Conservation (phyloP, 805 yeast species). For the Yarrowia osloensis region DNA sequence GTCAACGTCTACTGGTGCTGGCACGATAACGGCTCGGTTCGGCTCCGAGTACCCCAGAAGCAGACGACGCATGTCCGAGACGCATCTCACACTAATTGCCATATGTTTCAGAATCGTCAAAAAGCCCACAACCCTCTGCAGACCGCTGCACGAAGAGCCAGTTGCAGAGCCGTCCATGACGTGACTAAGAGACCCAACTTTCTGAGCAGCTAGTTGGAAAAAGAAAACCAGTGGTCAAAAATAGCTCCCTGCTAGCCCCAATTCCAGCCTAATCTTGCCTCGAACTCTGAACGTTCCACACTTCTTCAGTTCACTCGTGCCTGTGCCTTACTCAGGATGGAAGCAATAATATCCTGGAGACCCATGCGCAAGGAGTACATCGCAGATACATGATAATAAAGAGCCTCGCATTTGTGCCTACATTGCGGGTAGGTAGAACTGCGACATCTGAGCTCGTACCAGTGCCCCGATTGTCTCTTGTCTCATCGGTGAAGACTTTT, state of each 20-base stretch:
- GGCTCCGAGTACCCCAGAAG: not conserved
- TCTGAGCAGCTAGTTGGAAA: no score
- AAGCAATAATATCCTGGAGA: not conserved
- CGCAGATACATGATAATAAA: not conserved
- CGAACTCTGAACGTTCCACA: no score
- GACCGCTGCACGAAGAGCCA: not conserved
- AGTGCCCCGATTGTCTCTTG: no score
- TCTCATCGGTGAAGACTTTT: not conserved
- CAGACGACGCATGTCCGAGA: not conserved
- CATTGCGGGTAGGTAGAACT: not conserved
- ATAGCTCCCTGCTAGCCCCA: no score
- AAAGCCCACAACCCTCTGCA: not conserved
- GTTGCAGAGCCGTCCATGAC: no score
- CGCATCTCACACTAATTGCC: not conserved
- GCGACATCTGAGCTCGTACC: no score
- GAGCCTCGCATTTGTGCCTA: not conserved
- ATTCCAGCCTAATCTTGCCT: not conserved
- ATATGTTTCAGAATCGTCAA: not conserved
- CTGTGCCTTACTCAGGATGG: not conserved
- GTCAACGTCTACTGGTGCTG: no score
- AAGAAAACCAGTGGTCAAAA: no score
- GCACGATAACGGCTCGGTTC: no score
- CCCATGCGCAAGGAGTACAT: not conserved
- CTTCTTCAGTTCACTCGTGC: not conserved
- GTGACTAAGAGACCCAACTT: no score